phyloP scores from a whole-genome alignment of 2,329 filamentous ascomycete genomes.

The Neonectria magnoliae region DNA sequence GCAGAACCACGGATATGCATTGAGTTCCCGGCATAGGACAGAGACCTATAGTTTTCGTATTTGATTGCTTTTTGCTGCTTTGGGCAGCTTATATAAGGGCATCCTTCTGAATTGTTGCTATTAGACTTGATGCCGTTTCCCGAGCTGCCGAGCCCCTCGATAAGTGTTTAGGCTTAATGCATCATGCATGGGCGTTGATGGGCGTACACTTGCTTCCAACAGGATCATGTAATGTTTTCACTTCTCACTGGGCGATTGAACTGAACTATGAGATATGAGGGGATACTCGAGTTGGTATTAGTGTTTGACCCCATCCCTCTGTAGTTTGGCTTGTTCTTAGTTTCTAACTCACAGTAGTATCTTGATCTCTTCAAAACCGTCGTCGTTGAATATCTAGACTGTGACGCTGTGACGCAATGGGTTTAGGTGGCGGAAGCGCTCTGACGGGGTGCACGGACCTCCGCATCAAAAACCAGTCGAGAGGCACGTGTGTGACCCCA shows the following conservation, averaged over 20 bases:
- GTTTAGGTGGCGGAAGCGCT: slow-evolving; percentile 1
- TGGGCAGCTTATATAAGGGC: neutral
- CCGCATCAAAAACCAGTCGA: slow-evolving; percentile 27
- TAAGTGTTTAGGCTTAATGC: neutral
- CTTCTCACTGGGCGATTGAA: neutral
- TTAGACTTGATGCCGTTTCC: neutral
- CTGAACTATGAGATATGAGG: neutral
- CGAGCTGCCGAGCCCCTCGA: neutral
- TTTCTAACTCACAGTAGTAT: too few species aligned
- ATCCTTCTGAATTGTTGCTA: neutral
- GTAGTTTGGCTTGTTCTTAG: too few species aligned
- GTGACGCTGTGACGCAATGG: slow-evolving; percentile 17
- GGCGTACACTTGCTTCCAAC: neutral
- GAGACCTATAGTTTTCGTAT: slow-evolving; percentile 28
- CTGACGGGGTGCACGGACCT: slow-evolving; percentile 25
- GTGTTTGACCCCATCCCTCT: neutral
- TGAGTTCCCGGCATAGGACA: slow-evolving; percentile 24
- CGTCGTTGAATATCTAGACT: neutral
- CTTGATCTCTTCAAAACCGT: neutral
- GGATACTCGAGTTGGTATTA: neutral
- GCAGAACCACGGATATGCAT: slow-evolving; percentile 41
- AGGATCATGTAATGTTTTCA: neutral
- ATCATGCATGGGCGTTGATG: neutral
- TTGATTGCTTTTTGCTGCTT: slow-evolving; percentile 21
- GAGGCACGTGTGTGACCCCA: slow-evolving; percentile 46